Evolutionary conservation across 2,329 filamentous ascomycete genomes (phyloP).

Genomic region (Penicillium palitans): DNA sequence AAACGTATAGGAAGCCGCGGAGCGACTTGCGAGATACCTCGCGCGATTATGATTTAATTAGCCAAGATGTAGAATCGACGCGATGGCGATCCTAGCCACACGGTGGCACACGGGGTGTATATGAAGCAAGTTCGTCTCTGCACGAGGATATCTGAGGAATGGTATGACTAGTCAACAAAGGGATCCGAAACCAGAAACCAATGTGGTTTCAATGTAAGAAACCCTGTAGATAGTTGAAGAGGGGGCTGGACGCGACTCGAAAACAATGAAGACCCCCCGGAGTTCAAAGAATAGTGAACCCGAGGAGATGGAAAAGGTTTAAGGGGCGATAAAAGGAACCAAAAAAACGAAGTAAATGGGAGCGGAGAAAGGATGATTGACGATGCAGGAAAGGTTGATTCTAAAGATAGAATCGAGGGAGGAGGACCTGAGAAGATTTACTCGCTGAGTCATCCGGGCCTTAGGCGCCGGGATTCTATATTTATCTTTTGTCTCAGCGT

Average conservation of each 20-base stretch:
- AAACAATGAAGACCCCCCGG: slow-evolving; percentile 6
- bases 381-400: slow-evolving; percentile 32
- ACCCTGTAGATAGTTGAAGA: slow-evolving; percentile 7
- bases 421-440: slow-evolving; percentile 6
- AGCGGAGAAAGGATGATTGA: slow-evolving; percentile 14
- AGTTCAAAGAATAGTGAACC: slow-evolving; percentile 6
- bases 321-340: not conserved
- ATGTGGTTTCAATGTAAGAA: slow-evolving; percentile 4
- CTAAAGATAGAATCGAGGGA: slow-evolving; percentile 31
- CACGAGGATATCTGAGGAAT: not conserved
- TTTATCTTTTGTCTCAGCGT: slow-evolving; percentile 1
- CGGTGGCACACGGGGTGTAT: not conserved
- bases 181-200: not conserved
- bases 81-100: slow-evolving; percentile 4
- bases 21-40: slow-evolving; percentile 3
- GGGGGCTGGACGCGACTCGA: slow-evolving; percentile 15
- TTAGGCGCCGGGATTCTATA: slow-evolving; percentile 14
- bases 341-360: slow-evolving; percentile 13
- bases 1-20: not conserved
- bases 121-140: not conserved
- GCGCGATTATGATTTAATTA: slow-evolving; percentile 2
- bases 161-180: slow-evolving; percentile 7
- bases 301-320: slow-evolving; percentile 5
- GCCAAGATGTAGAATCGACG: slow-evolving; percentile 8
- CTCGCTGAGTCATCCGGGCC: slow-evolving; percentile 11